phyloP scores from a whole-genome alignment of 768 basidiomycete genomes.

The Cubamyces sp. region DNA sequence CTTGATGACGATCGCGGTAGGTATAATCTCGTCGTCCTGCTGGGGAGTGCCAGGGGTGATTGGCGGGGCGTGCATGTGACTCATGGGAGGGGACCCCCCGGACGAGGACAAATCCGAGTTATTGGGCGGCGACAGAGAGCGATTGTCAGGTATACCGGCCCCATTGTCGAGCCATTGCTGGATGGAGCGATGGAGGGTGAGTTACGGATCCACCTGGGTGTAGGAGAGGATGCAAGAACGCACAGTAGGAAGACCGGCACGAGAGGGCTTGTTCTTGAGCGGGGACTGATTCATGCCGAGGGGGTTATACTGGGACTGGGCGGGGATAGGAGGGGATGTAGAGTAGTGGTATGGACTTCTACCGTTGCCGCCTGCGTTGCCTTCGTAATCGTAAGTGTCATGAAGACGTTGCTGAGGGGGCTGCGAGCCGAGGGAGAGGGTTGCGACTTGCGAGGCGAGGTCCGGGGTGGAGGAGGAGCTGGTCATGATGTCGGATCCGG shows the following conservation, averaged over 20 bases:
- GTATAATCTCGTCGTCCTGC: conserved; percentile 90
- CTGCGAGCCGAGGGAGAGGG: conserved; percentile 66
- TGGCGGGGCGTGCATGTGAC: conserved; percentile 45
- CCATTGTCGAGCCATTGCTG: conserved; percentile 89
- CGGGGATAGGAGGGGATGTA: conserved; percentile 63
- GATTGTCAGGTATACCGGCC: conserved; percentile 57
- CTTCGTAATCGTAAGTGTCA: conserved; percentile 86
- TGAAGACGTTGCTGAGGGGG: conserved; percentile 78
- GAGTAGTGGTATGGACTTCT: conserved; percentile 74
- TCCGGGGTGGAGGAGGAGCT: conserved; percentile 73
- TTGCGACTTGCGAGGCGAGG: conserved; percentile 54
- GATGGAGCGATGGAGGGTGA: conserved; percentile 29
- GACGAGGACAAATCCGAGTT: conserved; percentile 89
- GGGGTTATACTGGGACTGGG: conserved; percentile 50
- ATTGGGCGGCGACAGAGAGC: conserved; percentile 83
- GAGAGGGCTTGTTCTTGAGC: conserved; percentile 73
- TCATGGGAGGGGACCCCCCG: conserved; percentile 73
- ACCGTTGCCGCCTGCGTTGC: conserved; percentile 48
- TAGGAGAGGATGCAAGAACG: conserved; percentile 36
- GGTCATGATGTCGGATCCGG: conserved; percentile 59
- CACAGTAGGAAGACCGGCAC: conserved; percentile 76
- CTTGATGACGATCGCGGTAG: conserved; percentile 99
- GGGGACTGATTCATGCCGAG: conserved; percentile 69
- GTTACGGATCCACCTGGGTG: conserved; percentile 26
- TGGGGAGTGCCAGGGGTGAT: conserved; percentile 55